A percentile compares a stretch with the other conserved stretches of the same genome.
Conservation (phyloP, 345 rosid species). For the Syzygium jambos region DNA sequence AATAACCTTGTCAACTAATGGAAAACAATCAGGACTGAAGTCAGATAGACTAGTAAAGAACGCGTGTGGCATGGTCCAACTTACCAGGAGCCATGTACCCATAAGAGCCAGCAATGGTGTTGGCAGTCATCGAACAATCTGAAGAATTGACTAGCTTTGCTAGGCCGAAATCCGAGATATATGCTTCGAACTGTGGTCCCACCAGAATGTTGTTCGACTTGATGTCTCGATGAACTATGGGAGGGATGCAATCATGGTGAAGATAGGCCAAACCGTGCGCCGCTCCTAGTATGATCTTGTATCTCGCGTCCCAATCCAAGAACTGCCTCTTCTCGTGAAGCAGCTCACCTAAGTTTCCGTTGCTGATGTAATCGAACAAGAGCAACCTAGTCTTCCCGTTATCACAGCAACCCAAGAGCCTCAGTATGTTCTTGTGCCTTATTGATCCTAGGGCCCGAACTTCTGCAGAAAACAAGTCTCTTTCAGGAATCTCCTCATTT, state of each 20-base stretch:
- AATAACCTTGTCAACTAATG: background rate
- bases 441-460: conserved; percentile 58
- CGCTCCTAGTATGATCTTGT: conserved; percentile 53
- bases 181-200: conserved; percentile 59
- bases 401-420: conserved; percentile 56
- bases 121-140: conserved; percentile 32
- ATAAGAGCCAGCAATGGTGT: conserved; percentile 59
- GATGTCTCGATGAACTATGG: conserved; percentile 67
- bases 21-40: background rate
- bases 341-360: conserved; percentile 55
- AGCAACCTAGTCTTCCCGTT: conserved; percentile 55
- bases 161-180: conserved; percentile 64
- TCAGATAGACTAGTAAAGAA: background rate
- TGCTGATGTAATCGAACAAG: conserved; percentile 56
- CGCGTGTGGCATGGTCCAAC: background rate
- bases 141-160: conserved; percentile 50
- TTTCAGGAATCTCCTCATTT: conserved; percentile 34
- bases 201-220: conserved; percentile 68
- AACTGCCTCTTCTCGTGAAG: conserved; percentile 38
- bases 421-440: conserved; percentile 63
- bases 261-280: conserved; percentile 71
- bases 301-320: conserved; percentile 66
- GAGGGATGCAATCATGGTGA: conserved; percentile 66
- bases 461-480: conserved; percentile 63
- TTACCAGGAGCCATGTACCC: conserved; percentile 82